Evolutionary conservation across 2,329 filamentous ascomycete genomes (phyloP).

Genomic region (Ascochyta rabiei): DNA sequence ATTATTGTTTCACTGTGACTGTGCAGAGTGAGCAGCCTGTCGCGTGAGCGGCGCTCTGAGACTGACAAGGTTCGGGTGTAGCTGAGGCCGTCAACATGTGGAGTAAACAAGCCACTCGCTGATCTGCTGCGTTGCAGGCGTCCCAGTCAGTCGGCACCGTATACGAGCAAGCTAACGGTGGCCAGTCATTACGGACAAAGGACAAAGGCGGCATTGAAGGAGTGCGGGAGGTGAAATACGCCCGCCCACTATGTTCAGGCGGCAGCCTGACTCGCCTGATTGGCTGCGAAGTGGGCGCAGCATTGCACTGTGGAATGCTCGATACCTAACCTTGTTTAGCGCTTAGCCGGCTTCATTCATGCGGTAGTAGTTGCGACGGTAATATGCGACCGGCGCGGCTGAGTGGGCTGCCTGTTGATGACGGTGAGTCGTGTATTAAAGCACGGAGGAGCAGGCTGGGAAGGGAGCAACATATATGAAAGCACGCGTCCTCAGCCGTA

Average conservation of each 20-base stretch:
- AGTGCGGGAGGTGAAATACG: constrained; percentile 2
- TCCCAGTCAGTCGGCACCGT: not conserved
- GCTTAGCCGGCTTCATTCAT: constrained; percentile 17
- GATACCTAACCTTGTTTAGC: constrained; percentile 14
- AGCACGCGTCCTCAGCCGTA: constrained; percentile 7
- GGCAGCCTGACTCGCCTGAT: constrained; percentile 2
- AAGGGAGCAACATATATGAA: constrained; percentile 14
- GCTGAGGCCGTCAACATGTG: constrained; percentile 10
- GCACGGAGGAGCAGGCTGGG: constrained; percentile 12
- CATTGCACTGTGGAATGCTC: constrained; percentile 6
- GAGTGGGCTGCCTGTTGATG: constrained; percentile 17
- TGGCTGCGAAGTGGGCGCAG: constrained; percentile 9
- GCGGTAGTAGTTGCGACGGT: constrained; percentile 14
- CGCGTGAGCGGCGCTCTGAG: too few relatives aligned
- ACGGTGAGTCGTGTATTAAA: constrained; percentile 14
- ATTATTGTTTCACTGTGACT: too few relatives aligned
- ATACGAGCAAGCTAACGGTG: constrained; percentile 6
- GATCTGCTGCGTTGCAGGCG: not conserved
- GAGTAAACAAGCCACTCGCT: not conserved
- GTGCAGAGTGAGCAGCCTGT: too few relatives aligned
- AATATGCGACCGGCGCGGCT: constrained; percentile 16
- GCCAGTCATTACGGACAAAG: not conserved
- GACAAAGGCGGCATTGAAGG: not conserved
- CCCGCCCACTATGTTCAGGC: constrained; percentile 6
- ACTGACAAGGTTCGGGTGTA: not conserved